Evolutionary conservation across 2,329 filamentous ascomycete species (phyloP), one percentile per base, ranked within the genome.

Genomic region (Sporothrix dimorphospora): DNA sequence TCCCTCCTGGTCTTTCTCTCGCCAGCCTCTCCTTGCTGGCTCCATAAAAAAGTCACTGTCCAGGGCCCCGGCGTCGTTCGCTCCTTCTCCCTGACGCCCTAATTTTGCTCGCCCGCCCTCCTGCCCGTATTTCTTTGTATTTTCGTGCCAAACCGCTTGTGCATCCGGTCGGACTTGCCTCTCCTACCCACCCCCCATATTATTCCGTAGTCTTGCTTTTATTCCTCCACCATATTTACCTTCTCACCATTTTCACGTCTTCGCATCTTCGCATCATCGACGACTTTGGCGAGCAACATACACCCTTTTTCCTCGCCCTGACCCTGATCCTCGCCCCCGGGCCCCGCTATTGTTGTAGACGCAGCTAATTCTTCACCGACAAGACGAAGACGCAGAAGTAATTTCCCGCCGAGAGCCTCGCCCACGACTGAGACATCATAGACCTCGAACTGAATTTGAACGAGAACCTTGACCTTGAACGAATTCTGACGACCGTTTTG

Each of bases 311-410:
- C n/a, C 59, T 16, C 59, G 19, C 38, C 57, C 42, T 38, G 57
- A 63, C 57, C 57, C 57, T 27, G 59, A 45, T 16, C 21, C 21
- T 8, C 14, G 21, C n/a, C 61, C 42, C 42, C 42, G 40, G 24
- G 63, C 63, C 40, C 42, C 63, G 24, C 40, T 49, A n/a, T 66
- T 49, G 63, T 45, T 24, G 34, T 38, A n/a, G n/a, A 6, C 40
- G 21, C 61, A 65, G 61, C 61, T 49, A 30, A 24, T 47, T 34
- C 63, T 66, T 66, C 42, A 49, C 63, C 63, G 63, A 66, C 59
- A 63, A 63, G 59, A 63, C 57, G 42, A 3, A 45, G 3, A 61
- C 24, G 42, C 42, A 66, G 34, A 49, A 47, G 42, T 42, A 66
- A 66, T 34, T 49, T 49, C 27, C 42, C 40, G 40, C 63, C 24